Evolutionary conservation across 495 filamentous ascomycete species (phyloP), one percentile per base, ranked within the genome.

Genomic region (Xylaria sp.): DNA sequence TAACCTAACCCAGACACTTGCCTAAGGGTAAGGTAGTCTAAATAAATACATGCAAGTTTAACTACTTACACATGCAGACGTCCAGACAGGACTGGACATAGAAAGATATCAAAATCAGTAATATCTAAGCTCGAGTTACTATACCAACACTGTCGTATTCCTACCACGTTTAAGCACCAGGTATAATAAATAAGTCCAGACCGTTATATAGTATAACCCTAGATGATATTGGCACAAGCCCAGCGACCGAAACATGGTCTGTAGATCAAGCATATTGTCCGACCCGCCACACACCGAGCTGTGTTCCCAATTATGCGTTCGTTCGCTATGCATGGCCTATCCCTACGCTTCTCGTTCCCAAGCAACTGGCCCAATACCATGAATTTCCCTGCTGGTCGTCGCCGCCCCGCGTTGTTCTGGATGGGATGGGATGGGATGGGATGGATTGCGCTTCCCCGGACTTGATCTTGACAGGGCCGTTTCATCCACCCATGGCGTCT

Each of bases 221-320:
- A 15, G 9, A 11, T 61, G 58, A 26, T 37, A 43, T 24, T 43
- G 59, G 59, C 21, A 62, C n/a, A 41, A 43, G 59, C 17, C 15
- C 21, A 37, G 59, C 11, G 46, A 44, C 63, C 62, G 63, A 66
- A 66, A 66, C 63, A 35, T 17, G 46, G 9, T 11, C 44, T 24
- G 41, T 33, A 66, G 63, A 66, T 66, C 63, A 66, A 24, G 43
- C 63, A 40, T 21, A 52, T 33, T 66, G 6, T 50, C 48, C 63
- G 46, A 46, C 31, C 29, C 35, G 48, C 48, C 64, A 43, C 48
- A 67, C 26, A 55, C n/a, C 31, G 19, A 19, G 21, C 12, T 55
- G 11, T 67, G 33, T 17, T 37, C 31, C 37, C 29, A 3, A 21
- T 59, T 12, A 59, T 40, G 31, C 46, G n/a, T 55, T 24, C 44